These are phyloP conservation scores for Aaosphaeria arxii DNA, from an alignment of 2,329 filamentous ascomycete species.

Conservation along the genomic window DNA sequence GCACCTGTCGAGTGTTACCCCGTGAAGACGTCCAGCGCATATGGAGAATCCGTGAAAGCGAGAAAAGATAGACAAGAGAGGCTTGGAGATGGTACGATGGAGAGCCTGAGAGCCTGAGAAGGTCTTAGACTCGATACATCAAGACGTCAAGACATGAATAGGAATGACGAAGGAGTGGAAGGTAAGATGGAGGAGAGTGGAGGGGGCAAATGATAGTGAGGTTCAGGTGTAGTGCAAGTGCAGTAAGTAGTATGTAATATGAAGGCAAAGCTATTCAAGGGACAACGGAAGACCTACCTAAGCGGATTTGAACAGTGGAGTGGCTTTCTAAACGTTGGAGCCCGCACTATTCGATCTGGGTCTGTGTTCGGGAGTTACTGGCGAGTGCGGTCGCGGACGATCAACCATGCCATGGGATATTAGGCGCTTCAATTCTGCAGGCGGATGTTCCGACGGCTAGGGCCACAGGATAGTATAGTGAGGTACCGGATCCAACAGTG, in stretches of 20 bases:
- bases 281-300: not conserved
- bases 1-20: slow-evolving; percentile 23
- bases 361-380: slow-evolving; percentile 25
- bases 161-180: not conserved
- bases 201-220: not conserved
- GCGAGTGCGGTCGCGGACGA: slow-evolving; percentile 29
- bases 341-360: slow-evolving; percentile 34
- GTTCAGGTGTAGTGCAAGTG: too few relatives aligned
- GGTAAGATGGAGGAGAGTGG: not conserved
- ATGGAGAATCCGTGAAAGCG: slow-evolving; percentile 8
- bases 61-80: slow-evolving; percentile 1
- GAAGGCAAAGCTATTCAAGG: slow-evolving; percentile 17
- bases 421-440: slow-evolving; percentile 23
- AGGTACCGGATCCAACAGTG: slow-evolving; percentile 17
- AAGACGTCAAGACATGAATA: too few relatives aligned
- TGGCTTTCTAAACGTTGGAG: slow-evolving; percentile 34
- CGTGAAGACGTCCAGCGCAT: slow-evolving; percentile 24
- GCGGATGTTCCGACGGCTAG: slow-evolving; percentile 22
- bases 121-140: not conserved
- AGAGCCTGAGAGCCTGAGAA: slow-evolving; percentile 22
- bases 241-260: slow-evolving; percentile 20
- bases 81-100: not conserved
- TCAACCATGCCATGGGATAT: slow-evolving; percentile 31
- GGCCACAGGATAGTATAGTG: slow-evolving; percentile 16
- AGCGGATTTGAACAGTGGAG: slow-evolving; percentile 21